These are phyloP conservation scores for Backusella australiensis DNA, from an alignment of 192 early-diverging fungal genomes.

Conservation along the genomic window DNA sequence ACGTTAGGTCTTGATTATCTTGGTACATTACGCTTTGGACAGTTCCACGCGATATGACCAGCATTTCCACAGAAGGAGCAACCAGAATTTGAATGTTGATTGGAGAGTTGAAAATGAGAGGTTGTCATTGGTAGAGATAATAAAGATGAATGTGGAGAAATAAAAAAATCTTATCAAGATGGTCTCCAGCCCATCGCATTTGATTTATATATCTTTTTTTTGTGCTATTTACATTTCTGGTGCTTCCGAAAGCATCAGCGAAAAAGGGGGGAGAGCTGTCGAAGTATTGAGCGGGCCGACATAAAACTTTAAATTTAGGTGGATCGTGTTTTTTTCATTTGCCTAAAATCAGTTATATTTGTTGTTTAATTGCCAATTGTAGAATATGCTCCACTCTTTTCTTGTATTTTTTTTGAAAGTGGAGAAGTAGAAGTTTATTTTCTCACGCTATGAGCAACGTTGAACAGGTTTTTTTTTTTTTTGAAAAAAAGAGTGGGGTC, in stretches of 20 bases:
- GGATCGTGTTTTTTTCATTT: constrained; percentile 4
- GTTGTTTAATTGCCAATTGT: not conserved
- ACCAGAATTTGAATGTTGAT: not conserved
- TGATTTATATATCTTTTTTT: not conserved
- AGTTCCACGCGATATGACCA: constrained; percentile 31
- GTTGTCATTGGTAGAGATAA: not conserved
- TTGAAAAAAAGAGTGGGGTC: not conserved
- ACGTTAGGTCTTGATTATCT: not conserved
- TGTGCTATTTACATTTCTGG: not conserved
- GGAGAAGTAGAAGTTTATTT: not conserved
- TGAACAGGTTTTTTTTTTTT: not conserved
- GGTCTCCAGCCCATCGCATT: not conserved
- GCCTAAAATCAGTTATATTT: not conserved
- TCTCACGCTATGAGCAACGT: constrained; percentile 7
- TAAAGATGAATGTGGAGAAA: not conserved
- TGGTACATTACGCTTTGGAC: constrained; percentile 30
- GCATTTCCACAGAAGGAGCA: constrained; percentile 25
- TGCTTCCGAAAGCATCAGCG: not conserved
- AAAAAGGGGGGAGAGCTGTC: not conserved
- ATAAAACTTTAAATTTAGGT: not conserved
- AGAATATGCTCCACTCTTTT: not conserved
- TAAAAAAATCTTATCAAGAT: not conserved
- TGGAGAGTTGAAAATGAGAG: not conserved
- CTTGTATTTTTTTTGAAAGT: not conserved
- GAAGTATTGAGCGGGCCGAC: not conserved